These are phyloP conservation scores for Pseudogymnoascus sp. DNA, from an alignment of 2,329 filamentous ascomycete species.

Conservation along the genomic window DNA sequence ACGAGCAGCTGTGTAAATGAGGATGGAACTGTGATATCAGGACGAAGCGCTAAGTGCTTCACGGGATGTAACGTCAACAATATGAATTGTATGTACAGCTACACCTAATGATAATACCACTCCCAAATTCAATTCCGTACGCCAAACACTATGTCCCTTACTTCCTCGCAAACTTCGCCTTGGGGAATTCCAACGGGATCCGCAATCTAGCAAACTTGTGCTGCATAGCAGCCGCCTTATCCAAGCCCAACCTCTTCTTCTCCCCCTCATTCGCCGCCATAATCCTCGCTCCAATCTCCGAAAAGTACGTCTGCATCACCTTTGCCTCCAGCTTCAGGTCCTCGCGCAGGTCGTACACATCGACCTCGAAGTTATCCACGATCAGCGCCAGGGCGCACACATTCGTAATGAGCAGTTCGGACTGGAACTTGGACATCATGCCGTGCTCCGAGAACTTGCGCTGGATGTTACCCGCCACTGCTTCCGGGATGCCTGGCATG, in stretches of 20 bases:
- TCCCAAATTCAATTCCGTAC: background rate
- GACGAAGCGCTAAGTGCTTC: background rate
- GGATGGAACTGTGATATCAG: background rate
- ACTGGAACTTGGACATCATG: slow-evolving; percentile 63
- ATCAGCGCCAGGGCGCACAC: slow-evolving; percentile 64
- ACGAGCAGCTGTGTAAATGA: background rate
- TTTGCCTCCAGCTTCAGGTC: slow-evolving; percentile 67
- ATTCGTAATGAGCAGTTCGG: slow-evolving; percentile 66
- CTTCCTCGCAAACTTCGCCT: slow-evolving; percentile 31
- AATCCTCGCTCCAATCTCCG: slow-evolving; percentile 66
- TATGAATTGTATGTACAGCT: slow-evolving; percentile 1
- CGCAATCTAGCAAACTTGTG: slow-evolving; percentile 64
- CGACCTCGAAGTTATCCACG: slow-evolving; percentile 66
- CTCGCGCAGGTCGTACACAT: slow-evolving; percentile 61
- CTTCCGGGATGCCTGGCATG: slow-evolving; percentile 51
- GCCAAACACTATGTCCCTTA: slow-evolving; percentile 9
- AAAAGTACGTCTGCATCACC: slow-evolving; percentile 64
- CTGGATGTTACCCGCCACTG: slow-evolving; percentile 59
- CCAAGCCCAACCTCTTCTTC: slow-evolving; percentile 45
- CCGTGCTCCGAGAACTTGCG: slow-evolving; percentile 60
- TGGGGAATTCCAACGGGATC: slow-evolving; percentile 78
- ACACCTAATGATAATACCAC: background rate
- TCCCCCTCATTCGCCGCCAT: slow-evolving; percentile 39
- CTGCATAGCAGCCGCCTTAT: slow-evolving; percentile 52
- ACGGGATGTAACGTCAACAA: background rate